These are phyloP conservation scores for Vicia villosa DNA, from an alignment of 306 rosid species.

Conservation along the genomic window DNA sequence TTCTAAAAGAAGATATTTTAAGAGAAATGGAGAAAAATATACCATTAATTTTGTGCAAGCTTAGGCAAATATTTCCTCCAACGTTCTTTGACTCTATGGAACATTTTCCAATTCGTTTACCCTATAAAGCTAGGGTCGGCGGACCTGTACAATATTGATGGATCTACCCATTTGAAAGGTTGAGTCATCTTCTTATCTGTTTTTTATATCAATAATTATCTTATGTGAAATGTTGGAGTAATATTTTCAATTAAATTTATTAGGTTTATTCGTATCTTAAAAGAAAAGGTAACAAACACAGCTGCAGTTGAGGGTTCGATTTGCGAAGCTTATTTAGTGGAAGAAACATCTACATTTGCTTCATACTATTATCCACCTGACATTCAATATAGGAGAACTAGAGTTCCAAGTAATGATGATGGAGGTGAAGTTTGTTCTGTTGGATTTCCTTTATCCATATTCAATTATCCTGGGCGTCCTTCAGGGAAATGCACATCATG, in stretches of 20 bases:
- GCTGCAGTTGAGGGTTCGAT: background rate
- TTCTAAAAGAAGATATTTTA: background rate
- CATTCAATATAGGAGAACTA: slow-evolving; percentile 5
- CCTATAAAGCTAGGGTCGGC: background rate
- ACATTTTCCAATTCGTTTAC: background rate
- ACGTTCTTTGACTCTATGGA: background rate
- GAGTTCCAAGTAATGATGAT: slow-evolving; percentile 12
- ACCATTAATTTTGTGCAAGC: background rate
- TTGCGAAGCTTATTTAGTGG: background rate
- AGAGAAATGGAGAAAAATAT: background rate
- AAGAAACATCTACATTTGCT: background rate
- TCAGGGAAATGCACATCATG: background rate
- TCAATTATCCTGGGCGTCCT: background rate
- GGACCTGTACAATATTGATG: background rate
- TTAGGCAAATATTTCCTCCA: slow-evolving; percentile 4
- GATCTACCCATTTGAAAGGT: background rate
- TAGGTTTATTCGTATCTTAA: background rate
- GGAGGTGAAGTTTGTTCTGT: background rate
- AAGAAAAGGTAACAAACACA: background rate
- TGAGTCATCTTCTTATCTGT: no score
- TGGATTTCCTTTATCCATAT: background rate
- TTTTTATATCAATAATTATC: no score
- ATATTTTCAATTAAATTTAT: no score
- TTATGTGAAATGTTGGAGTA: no score
- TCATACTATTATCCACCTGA: background rate